Percentiles rank a stretch among this genome's conserved stretches.
Conservation (phyloP, 768 basidiomycete genomes). For the Suillus fuscotomentosus region DNA sequence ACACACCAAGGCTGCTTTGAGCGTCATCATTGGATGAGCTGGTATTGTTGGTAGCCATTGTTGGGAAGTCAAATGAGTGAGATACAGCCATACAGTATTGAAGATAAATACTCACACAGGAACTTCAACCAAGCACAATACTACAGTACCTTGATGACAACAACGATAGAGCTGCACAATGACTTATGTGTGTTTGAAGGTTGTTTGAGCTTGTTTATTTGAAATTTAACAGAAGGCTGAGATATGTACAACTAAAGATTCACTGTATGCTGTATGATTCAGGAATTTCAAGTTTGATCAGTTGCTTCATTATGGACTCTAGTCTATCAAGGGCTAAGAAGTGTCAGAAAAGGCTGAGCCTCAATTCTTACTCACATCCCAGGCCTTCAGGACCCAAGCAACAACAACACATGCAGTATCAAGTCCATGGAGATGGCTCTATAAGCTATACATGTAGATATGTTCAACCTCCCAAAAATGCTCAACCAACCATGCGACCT, state of each 20-base stretch:
- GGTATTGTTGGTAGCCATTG: background rate
- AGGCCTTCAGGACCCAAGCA: background rate
- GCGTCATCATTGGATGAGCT: background rate
- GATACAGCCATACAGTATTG: background rate
- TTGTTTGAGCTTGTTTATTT: too few species aligned
- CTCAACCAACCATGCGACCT: background rate
- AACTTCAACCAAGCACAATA: background rate
- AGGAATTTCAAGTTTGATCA: background rate
- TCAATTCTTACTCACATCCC: background rate
- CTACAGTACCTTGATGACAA: background rate
- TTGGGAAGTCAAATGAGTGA: background rate
- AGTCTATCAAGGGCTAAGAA: background rate
- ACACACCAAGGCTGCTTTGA: background rate
- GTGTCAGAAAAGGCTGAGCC: background rate
- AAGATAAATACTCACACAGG: background rate
- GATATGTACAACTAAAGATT: too few species aligned
- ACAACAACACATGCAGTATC: background rate
- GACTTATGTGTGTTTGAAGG: too few species aligned
- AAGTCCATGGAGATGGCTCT: background rate
- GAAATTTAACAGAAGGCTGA: too few species aligned
- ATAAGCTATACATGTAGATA: background rate
- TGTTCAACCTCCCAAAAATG: background rate
- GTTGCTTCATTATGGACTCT: background rate
- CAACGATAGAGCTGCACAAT: too few species aligned
- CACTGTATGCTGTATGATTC: background rate